Base-by-base conservation (phyloP, 768 basidiomycete genomes). In the Naganishia vishniacii region DNA sequence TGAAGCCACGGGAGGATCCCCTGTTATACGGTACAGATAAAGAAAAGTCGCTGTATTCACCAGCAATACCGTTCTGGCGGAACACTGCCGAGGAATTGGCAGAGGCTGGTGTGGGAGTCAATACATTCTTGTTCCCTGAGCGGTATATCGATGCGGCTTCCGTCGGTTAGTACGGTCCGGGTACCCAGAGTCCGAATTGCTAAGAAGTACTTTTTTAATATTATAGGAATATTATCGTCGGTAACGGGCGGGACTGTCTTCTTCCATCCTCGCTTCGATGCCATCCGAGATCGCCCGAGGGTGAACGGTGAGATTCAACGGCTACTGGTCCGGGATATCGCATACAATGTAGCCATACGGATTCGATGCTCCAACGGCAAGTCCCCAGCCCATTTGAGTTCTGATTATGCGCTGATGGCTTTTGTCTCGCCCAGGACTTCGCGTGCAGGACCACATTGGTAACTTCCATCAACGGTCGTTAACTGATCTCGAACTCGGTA, bases 181-280 rank as follows among this genome's bases (percentile, higher is more conserved):
- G 34, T n/a, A n/a, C 26, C 5, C 46, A 16, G 11, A 4, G 29
- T 4, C 16, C 5, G 41, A n/a, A 3, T 51, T 51, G 26, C 23
- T 8, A 12, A 2, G 16, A 16, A 28, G 25, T 20, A 28, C 56
- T 59, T 49, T 16, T 20, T 42, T 49, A 37, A 7, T 37, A 7
- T 51, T 32, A 13, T 65, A 86, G 88, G 87, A 45, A 77, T 81
- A 3, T 81, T 92, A 6, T 74, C 87, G 0, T 85, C 85, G 0
- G 73, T 84, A 12, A 91, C 90, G 7, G 95, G 95, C 15, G 95
- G 95, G 20, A 90, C 92, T 63, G 71, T 94, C 0, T 93, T 88
- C 78, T 94, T 87, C 80, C 88, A 93, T 71, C 95, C 94, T 9
- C 83, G 89, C n/a, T 99, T 91, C 74, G 82, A 86, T 59, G 81